These are phyloP conservation scores for Colletotrichum abscissum DNA, from an alignment of 2,329 filamentous ascomycete species.

Conservation along the genomic window DNA sequence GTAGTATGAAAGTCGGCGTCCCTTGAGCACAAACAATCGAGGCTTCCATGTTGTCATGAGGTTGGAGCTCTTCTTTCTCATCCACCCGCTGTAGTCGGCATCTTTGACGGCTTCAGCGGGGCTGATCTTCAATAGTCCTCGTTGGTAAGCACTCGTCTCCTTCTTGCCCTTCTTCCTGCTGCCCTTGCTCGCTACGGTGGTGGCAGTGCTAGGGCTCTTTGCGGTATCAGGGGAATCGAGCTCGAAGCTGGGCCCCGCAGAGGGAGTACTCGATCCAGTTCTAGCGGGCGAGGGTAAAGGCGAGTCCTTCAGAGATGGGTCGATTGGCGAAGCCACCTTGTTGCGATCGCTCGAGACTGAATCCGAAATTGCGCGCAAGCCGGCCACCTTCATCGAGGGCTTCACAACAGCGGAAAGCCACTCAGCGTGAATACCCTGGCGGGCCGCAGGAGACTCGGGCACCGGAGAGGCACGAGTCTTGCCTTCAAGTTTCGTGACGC, in stretches of 20 bases:
- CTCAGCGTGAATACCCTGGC: constrained; percentile 61
- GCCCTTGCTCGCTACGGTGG: constrained; percentile 60
- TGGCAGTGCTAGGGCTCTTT: constrained; percentile 63
- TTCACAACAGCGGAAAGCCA: constrained; percentile 66
- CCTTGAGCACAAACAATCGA: constrained; percentile 93
- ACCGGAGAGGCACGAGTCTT: constrained; percentile 49
- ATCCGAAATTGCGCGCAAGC: constrained; percentile 89
- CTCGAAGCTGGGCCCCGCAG: constrained; percentile 77
- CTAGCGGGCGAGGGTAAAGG: constrained; percentile 73
- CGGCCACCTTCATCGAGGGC: constrained; percentile 62
- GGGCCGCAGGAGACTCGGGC: constrained; percentile 55
- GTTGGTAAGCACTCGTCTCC: constrained; percentile 92
- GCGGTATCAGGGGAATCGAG: constrained; percentile 78
- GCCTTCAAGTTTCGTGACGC: constrained; percentile 71
- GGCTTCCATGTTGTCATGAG: constrained; percentile 99
- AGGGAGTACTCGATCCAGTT: constrained; percentile 80
- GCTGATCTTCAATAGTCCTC: constrained; percentile 83
- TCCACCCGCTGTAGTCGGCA: constrained; percentile 97
- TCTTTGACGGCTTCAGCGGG: constrained; percentile 86
- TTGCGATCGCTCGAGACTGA: constrained; percentile 68
- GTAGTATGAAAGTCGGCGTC: constrained; percentile 92
- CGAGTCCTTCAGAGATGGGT: constrained; percentile 63
- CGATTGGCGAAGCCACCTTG: constrained; percentile 61
- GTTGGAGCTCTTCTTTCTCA: constrained; percentile 98
- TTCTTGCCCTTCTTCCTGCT: constrained; percentile 85